A percentile compares a stretch with the other conserved stretches of the same genome.
Evolutionary conservation across 2,329 filamentous ascomycete genomes (phyloP).

Genomic region (Neoascochyta sp.): DNA sequence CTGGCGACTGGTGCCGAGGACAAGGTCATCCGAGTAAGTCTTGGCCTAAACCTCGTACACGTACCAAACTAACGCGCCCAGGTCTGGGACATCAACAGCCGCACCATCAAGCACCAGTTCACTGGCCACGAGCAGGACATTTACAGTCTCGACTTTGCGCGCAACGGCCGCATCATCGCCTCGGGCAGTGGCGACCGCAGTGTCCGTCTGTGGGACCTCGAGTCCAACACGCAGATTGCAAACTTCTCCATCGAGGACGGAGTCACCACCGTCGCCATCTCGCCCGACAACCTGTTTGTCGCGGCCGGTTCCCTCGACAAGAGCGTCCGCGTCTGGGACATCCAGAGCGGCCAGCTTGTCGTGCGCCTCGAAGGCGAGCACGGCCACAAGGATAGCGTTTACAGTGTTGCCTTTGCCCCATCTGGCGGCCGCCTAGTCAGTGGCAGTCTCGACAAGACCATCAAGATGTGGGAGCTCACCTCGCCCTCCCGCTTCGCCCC

Average conservation of each 20-base stretch:
- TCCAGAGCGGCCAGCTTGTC: conserved; percentile 76
- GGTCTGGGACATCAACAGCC: conserved; percentile 89
- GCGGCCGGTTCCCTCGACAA: conserved; percentile 95
- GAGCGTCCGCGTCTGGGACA: conserved; percentile 97
- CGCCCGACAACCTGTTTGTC: conserved; percentile 88
- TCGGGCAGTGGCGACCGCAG: conserved; percentile 94
- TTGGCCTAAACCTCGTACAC: neutral
- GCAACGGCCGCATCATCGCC: conserved; percentile 89
- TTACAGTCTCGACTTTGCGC: conserved; percentile 91
- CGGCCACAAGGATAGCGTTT: conserved; percentile 95
- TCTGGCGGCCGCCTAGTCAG: conserved; percentile 90
- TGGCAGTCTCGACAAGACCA: conserved; percentile 94
- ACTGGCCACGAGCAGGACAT: conserved; percentile 98
- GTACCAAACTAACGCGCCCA: conserved; percentile 36
- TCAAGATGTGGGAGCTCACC: conserved; percentile 97
- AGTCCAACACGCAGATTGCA: conserved; percentile 74
- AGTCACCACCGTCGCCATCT: conserved; percentile 95
- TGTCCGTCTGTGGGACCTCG: conserved; percentile 94
- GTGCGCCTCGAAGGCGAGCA: conserved; percentile 90
- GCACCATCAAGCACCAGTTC: conserved; percentile 88
- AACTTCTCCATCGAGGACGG: conserved; percentile 93
- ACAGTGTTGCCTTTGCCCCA: conserved; percentile 92
- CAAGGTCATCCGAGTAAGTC: conserved; percentile 85
- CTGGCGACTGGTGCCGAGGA: conserved; percentile 96
- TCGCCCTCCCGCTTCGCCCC: conserved; percentile 64